Evolutionary conservation across 441 rosid genomes (phyloP).

Genomic region (Adansonia grandidieri): DNA sequence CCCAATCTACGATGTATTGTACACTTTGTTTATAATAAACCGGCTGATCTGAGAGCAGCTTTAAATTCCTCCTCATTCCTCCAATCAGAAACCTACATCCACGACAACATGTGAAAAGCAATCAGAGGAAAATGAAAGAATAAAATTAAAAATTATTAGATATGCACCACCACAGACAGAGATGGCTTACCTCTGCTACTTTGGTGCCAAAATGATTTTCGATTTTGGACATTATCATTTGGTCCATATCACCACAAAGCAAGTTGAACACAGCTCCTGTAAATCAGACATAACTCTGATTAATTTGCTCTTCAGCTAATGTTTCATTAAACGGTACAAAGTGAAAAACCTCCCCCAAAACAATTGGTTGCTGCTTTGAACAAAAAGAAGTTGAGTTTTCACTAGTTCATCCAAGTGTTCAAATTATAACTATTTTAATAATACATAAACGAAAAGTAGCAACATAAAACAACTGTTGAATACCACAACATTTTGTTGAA

Average conservation of each 20-base stretch:
- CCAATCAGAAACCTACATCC: slow-evolving; percentile 66
- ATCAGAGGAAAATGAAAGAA: slow-evolving; percentile 15
- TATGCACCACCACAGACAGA: neutral
- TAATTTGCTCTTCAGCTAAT: neutral
- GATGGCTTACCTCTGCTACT: slow-evolving; percentile 53
- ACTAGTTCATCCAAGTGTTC: neutral
- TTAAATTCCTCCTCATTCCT: slow-evolving; percentile 63
- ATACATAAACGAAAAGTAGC: neutral
- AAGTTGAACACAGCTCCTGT: slow-evolving; percentile 91
- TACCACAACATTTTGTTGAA: neutral
- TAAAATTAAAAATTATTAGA: neutral
- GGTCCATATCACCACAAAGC: slow-evolving; percentile 52
- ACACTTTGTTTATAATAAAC: slow-evolving; percentile 44
- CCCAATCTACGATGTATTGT: too few species aligned
- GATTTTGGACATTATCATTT: slow-evolving; percentile 66
- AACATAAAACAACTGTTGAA: neutral
- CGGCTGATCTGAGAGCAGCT: slow-evolving; percentile 67
- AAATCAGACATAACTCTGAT: neutral
- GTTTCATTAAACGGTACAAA: neutral
- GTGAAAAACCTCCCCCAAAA: neutral
- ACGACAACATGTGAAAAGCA: neutral
- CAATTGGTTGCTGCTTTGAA: neutral
- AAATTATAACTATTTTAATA: neutral
- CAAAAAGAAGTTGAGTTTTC: neutral
- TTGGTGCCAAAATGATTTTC: slow-evolving; percentile 61